Base-by-base conservation (phyloP, 176 grass and related monocot genomes). In the Aegilops umbellulata region DNA sequence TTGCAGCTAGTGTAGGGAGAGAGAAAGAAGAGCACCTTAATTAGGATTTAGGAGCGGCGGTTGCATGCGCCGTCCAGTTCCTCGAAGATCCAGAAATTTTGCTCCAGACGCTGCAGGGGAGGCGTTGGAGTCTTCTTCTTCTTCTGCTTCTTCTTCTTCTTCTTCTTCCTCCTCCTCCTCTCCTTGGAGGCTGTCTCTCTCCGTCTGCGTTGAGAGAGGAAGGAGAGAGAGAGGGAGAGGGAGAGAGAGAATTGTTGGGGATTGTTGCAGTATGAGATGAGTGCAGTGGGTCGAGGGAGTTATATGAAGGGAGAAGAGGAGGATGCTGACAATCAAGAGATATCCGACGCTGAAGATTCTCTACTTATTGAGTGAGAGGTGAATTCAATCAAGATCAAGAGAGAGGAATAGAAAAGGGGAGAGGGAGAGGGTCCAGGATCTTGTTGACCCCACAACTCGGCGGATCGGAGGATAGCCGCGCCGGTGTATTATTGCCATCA, bases 241-340 rank as follows among this genome's bases (percentile, higher is more conserved):
- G 71, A 20, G 71, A 14, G 76, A 76, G 32, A 25, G 25, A 63
- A 20, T 16, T n/a, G 10, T 36, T 30, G 41, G 71, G 12, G 78
- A 86, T 67, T 30, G 49, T 16, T 49, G 71, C 7, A 55, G 46
- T 69, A 14, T 51, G 78, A 74, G 67, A 49, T 24, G 70, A 41
- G 67, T 75, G 65, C 13, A 79, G 39, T 60, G 81, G 67, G 68
- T 68, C 46, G 80, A 80, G 85, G 75, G 87, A 69, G 81, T 80
- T 87, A 76, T 90, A 90, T 25, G 78, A 14, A 74, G 80, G 32
- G 26, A 35, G 78, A 69, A 19, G 16, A 27, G 41, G 38, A 30
- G 42, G 75, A 90, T 87, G 85, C 66, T 83, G 75, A 87, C 84
- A 87, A 90, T 83, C 74, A 78, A 83, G 74, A 87, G 79, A 90